phyloP scores from a whole-genome alignment of 176 grass and related monocot genomes.

The Carex scoparia region DNA sequence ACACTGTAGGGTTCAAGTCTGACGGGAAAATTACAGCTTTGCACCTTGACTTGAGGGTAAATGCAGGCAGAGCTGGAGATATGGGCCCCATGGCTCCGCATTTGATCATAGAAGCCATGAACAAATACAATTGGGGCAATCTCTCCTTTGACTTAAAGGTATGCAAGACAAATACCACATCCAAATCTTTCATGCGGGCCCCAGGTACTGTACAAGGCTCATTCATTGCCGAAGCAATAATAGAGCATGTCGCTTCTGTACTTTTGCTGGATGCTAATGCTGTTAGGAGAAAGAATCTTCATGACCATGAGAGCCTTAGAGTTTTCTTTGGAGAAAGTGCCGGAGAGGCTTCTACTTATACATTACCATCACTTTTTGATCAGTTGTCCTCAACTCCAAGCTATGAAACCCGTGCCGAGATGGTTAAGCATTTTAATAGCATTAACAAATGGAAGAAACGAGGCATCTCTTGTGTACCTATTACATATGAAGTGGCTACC shows the following conservation, averaged over 20 bases:
- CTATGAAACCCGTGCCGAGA: slow-evolving; percentile 31
- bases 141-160: slow-evolving; percentile 57
- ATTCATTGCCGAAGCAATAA: slow-evolving; percentile 80
- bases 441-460: slow-evolving; percentile 70
- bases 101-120: slow-evolving; percentile 39
- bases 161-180: slow-evolving; percentile 74
- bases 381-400: slow-evolving; percentile 49
- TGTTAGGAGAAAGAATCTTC: slow-evolving; percentile 69
- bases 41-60: slow-evolving; percentile 50
- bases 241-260: slow-evolving; percentile 62
- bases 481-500: slow-evolving; percentile 36
- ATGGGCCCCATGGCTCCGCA: neutral
- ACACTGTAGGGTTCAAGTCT: slow-evolving; percentile 72
- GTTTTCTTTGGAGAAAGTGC: slow-evolving; percentile 33
- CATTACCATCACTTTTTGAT: slow-evolving; percentile 57
- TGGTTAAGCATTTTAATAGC: slow-evolving; percentile 47
- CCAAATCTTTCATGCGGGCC: slow-evolving; percentile 51
- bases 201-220: slow-evolving; percentile 75
- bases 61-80: slow-evolving; percentile 59
- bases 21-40: slow-evolving; percentile 63
- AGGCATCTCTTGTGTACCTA: slow-evolving; percentile 80
- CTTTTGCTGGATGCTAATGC: slow-evolving; percentile 46
- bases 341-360: slow-evolving; percentile 54
- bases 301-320: slow-evolving; percentile 47
- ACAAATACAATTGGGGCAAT: slow-evolving; percentile 78